These are phyloP conservation scores for Kazachstania viticola DNA, from an alignment of 805 yeast species.

Conservation along the genomic window DNA sequence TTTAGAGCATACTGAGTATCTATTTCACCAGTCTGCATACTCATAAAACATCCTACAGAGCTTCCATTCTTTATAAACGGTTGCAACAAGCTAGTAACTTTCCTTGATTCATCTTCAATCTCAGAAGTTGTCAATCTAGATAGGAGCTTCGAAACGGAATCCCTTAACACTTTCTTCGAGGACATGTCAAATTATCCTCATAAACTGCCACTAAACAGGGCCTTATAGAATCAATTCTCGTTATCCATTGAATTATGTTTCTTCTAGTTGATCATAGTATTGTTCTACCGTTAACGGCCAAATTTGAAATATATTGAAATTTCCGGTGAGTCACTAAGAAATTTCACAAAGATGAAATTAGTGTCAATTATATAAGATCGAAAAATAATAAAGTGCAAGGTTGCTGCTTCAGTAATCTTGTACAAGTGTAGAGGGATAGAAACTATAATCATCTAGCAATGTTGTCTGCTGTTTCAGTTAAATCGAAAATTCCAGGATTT, in stretches of 20 bases:
- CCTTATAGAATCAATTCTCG: neutral
- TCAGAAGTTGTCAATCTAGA: neutral
- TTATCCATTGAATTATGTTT: too few relatives aligned
- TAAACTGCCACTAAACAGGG: neutral
- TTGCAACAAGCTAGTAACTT: conserved; percentile 9
- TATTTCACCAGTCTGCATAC: conserved; percentile 63
- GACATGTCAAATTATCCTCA: neutral
- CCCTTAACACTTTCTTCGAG: neutral
- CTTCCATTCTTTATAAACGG: conserved; percentile 6
- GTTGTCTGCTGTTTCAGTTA: neutral
- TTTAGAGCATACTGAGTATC: conserved; percentile 46
- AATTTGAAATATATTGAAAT: neutral
- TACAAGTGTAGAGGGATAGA: neutral
- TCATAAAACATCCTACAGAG: conserved; percentile 57
- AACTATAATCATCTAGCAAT: neutral
- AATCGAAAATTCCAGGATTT: neutral
- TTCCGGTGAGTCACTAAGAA: neutral
- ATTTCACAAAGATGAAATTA: neutral
- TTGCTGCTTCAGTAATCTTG: neutral
- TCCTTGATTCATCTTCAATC: conserved; percentile 16
- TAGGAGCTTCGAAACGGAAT: neutral
- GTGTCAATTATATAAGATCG: neutral
- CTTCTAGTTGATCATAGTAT: neutral
- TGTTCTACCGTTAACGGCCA: neutral
- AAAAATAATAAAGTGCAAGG: neutral